phyloP scores from a whole-genome alignment of 1,284 basidiomycete species.

The Irpex lacteus region DNA sequence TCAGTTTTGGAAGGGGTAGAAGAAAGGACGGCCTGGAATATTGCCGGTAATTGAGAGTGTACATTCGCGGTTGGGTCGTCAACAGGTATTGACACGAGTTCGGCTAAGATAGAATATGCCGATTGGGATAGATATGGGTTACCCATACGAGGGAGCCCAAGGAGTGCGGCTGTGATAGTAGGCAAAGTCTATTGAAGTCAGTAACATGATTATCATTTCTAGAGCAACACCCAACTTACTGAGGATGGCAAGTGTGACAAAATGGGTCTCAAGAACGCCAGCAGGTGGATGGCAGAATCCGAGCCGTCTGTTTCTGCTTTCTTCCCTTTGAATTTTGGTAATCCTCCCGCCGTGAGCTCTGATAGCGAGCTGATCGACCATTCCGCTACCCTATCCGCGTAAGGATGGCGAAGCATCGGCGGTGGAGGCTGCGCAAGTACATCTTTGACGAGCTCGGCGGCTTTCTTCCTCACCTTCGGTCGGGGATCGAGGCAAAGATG shows the following conservation, averaged over 20 bases:
- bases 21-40: conserved; percentile 72
- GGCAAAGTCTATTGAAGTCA: conserved; percentile 58
- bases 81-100: conserved; percentile 60
- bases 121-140: conserved; percentile 84
- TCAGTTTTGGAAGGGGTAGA: conserved; percentile 73
- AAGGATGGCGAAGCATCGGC: conserved; percentile 81
- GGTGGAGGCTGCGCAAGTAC: conserved; percentile 74
- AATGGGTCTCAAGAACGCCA: conserved; percentile 70
- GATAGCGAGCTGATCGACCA: conserved; percentile 74
- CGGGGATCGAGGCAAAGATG: conserved; percentile 84
- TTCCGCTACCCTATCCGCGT: conserved; percentile 74
- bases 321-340: conserved; percentile 63
- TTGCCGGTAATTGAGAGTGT: conserved; percentile 59
- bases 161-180: conserved; percentile 64
- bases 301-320: conserved; percentile 59
- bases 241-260: conserved; percentile 63
- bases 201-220: conserved; percentile 11
- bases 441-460: conserved; percentile 82
- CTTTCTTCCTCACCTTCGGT: conserved; percentile 92
- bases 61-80: conserved; percentile 46
- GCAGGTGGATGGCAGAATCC: conserved; percentile 79
- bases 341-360: conserved; percentile 61
- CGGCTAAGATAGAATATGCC: conserved; percentile 77
- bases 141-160: conserved; percentile 78
- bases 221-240: conserved; percentile 39